Conservation (phyloP, 805 yeast genomes). For the Metschnikowia drakensbergensis region DNA sequence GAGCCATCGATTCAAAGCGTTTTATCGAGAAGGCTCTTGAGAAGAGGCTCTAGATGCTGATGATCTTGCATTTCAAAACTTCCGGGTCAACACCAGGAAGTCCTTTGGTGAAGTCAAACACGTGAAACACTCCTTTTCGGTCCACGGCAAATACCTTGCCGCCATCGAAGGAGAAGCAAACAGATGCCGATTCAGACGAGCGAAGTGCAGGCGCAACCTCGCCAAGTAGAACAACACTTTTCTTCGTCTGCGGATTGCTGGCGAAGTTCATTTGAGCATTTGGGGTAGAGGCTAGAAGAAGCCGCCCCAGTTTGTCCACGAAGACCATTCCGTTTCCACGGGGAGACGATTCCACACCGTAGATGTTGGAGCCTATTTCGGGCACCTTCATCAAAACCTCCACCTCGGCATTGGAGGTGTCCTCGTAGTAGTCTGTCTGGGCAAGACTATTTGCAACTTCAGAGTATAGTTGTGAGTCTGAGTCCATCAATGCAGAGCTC, state of each 20-base stretch:
- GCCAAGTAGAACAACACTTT: slow-evolving; percentile 64
- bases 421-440: slow-evolving; percentile 9
- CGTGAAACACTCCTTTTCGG: slow-evolving; percentile 71
- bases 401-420: slow-evolving; percentile 23
- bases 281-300: slow-evolving; percentile 64
- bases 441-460: not conserved
- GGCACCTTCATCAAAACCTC: slow-evolving; percentile 52
- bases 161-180: slow-evolving; percentile 76
- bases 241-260: slow-evolving; percentile 21
- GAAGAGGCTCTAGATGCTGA: slow-evolving; percentile 23
- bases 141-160: slow-evolving; percentile 74
- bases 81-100: slow-evolving; percentile 63
- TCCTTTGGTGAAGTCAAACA: slow-evolving; percentile 88
- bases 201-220: slow-evolving; percentile 76
- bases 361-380: slow-evolving; percentile 79
- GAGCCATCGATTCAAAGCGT: too few relatives aligned
- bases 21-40: not conserved
- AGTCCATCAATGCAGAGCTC: not conserved
- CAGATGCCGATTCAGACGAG: slow-evolving; percentile 71
- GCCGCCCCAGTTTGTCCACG: slow-evolving; percentile 71
- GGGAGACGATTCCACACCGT: slow-evolving; percentile 72
- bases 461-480: slow-evolving; percentile 2
- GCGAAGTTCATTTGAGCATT: slow-evolving; percentile 26
- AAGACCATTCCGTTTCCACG: slow-evolving; percentile 83
- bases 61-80: slow-evolving; percentile 62